phyloP scores from a whole-genome alignment of 768 basidiomycete species.

The Lactarius hengduanensis region DNA sequence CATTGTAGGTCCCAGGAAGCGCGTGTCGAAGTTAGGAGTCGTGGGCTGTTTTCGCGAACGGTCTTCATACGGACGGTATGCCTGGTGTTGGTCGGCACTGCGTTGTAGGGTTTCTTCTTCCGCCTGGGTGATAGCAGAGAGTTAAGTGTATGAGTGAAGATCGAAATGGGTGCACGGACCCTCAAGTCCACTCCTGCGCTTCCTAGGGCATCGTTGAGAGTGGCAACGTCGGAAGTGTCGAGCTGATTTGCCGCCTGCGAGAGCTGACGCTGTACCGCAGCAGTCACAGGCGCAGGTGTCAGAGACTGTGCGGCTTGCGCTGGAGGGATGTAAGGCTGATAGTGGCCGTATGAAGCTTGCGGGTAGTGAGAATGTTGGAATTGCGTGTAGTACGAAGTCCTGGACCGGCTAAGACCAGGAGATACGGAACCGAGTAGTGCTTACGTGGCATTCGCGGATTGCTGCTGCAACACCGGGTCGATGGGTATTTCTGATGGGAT shows the following conservation, averaged over 20 bases:
- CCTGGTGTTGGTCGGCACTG: conserved; percentile 56
- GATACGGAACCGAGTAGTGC: not conserved
- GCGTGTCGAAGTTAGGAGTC: conserved; percentile 67
- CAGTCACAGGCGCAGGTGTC: conserved; percentile 24
- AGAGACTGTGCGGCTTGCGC: conserved; percentile 31
- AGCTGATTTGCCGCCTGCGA: conserved; percentile 31
- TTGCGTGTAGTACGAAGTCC: conserved; percentile 28
- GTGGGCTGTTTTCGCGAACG: conserved; percentile 73
- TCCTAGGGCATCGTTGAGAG: conserved; percentile 79
- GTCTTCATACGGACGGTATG: conserved; percentile 71
- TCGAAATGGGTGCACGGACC: conserved; percentile 41
- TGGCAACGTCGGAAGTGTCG: conserved; percentile 72
- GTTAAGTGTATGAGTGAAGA: not conserved
- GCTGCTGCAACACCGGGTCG: conserved; percentile 30
- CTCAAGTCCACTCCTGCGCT: conserved; percentile 86
- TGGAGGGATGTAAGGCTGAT: conserved; percentile 31
- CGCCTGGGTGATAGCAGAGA: conserved; percentile 47
- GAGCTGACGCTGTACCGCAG: conserved; percentile 16
- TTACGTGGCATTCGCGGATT: conserved; percentile 28
- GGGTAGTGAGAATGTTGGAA: conserved; percentile 32
- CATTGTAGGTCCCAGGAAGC: conserved; percentile 64
- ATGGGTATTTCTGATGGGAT: conserved; percentile 29
- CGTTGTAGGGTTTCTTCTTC: conserved; percentile 83
- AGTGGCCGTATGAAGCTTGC: conserved; percentile 36
- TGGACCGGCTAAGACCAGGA: conserved; percentile 15